Conservation (phyloP, 768 basidiomycete species). For the Rubroboletus pulcherrimus region DNA sequence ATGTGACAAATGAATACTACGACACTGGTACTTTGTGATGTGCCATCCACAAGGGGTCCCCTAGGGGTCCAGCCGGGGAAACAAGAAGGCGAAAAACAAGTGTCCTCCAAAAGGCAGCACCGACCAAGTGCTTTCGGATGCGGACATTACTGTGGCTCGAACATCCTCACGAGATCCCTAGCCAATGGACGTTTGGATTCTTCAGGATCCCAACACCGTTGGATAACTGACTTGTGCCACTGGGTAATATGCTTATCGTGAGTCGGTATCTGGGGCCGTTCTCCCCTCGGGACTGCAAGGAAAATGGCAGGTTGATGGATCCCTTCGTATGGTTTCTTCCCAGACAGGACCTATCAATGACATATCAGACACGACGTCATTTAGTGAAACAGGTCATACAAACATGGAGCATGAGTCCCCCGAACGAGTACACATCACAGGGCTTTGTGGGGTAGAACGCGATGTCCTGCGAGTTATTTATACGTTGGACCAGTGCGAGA, state of each 20-base stretch:
- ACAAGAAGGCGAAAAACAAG: background rate
- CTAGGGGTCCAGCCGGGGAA: background rate
- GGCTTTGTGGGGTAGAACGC: constrained; percentile 13
- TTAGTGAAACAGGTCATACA: background rate
- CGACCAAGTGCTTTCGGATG: background rate
- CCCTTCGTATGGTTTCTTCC: constrained; percentile 18
- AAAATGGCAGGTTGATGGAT: background rate
- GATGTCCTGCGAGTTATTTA: background rate
- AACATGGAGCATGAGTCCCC: constrained; percentile 35
- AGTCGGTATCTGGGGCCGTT: constrained; percentile 12
- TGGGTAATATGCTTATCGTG: background rate
- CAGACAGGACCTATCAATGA: constrained; percentile 18
- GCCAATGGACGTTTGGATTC: constrained; percentile 17
- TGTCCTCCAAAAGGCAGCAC: too few species aligned
- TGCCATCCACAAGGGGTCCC: background rate
- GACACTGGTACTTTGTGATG: background rate
- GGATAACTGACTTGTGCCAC: constrained; percentile 9
- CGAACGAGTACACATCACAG: constrained; percentile 31
- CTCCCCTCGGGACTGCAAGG: background rate
- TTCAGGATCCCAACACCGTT: constrained; percentile 16
- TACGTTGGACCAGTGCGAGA: constrained; percentile 24
- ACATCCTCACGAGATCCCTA: background rate
- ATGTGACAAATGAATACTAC: background rate
- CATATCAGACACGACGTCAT: constrained; percentile 3
- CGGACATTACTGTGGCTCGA: background rate